Base-by-base conservation (phyloP, 1,139 yeast species). In the Saccharomycopsis phalli region DNA sequence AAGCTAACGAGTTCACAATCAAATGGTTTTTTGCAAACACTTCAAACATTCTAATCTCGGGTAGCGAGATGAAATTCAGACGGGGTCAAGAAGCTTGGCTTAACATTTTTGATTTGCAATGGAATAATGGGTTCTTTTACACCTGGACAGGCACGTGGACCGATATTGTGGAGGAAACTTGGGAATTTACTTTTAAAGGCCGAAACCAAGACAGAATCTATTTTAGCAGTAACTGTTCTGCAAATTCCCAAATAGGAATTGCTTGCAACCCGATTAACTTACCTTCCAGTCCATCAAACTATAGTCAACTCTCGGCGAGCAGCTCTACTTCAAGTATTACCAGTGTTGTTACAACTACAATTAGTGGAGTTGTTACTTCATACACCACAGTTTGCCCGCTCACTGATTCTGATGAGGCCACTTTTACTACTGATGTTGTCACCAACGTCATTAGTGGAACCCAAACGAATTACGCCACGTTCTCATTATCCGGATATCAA, bases 381-480 rank as follows among this genome's bases (percentile, higher is more conserved):
- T 42, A 42, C 30, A 42, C 45, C 21, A 42, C 45, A 4, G 31
- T 37, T 21, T 36, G 19, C 37, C 41, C 14, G 21, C 32, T 19
- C 25, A 22, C 16, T 13, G 18, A 3, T 13, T 25, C 18, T 25
- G 18, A 25, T 23, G 26, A 31, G n/a, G 37, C 41, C 11, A 22
- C 34, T 14, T 40, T 39, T 29, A 20, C 29, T 14, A 34, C 36
- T n/a, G 45, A 43, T 4, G 37, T 25, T 18, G 26, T 18, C 16
- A 32, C 44, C 16, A 58, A 61, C 37, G 68, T 74, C 33, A 60
- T 61, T 31, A 52, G 61, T 38, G 74, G 71, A 42, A 60, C 59
- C 31, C 59, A 55, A 42, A 70, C 76, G 34, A 54, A 55, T 33
- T 68, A 65, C 63, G 68, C 75, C 49, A 71, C 77, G 41, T 58